Base-by-base conservation (phyloP, 2,329 filamentous ascomycete genomes). In the Phaeoacremonium minimum region DNA sequence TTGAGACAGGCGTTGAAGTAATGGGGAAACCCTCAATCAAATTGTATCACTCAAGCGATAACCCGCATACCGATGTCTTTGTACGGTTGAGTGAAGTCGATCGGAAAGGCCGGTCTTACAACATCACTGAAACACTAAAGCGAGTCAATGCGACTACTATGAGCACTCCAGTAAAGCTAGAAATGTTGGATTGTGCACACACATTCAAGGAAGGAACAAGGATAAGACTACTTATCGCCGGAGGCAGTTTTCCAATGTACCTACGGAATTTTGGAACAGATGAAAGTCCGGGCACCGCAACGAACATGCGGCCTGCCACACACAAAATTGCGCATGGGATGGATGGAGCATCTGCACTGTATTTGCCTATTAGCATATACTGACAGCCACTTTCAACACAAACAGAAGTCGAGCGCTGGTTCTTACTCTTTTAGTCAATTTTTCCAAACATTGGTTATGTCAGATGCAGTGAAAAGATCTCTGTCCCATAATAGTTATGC, bases 71-170 rank as follows among this genome's bases (percentile, higher is more conserved):
- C 12, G 52, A 53, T 35, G 18, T 55, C 0, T 49, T 50, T 6
- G 41, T 52, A 7, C 46, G 50, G 4, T 37, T 55, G 4, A 47
- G 45, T 29, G 47, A 50, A 16, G 47, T 55, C 5, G 42, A 50
- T 26, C 16, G 18, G 30, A 41, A 41, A 17, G 51, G 50, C 6
- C 22, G 35, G 3, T 56, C 51, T 4, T 38, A 38, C 7, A 50
- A 48, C 28, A 34, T 54, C 35, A 50, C 46, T 2, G 45, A 53
- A 28, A 39, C 28, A 12, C 53, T 44, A 22, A 34, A 35, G 17
- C 40, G 45, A 1, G 43, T 55, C 9, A 41, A 50, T 15, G 16
- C 40, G 8, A 26, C 20, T 9, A 26, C 20, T 8, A 26, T n/a
- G n/a, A 26, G 20, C 20, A 26, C 8, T 26, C 20, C 8, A n/a